These are phyloP conservation scores for Boletus vinaceobasis DNA, from an alignment of 768 basidiomycete genomes.

Conservation along the genomic window DNA sequence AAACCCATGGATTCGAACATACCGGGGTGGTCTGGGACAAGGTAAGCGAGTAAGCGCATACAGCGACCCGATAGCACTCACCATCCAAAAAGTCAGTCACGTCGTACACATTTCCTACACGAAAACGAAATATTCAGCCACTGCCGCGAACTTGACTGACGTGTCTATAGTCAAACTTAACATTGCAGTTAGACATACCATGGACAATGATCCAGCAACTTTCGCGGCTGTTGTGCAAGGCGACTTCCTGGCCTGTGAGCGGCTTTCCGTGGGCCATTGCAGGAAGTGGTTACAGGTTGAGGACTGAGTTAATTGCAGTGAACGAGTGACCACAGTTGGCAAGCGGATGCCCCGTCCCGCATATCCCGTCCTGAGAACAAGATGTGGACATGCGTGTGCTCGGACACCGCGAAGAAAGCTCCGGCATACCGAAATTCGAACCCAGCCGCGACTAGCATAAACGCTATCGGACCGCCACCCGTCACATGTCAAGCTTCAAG, in stretches of 20 bases:
- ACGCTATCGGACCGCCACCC: too few relatives aligned
- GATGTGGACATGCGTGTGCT: background rate
- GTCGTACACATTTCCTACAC: slow-evolving; percentile 67
- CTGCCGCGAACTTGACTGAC: background rate
- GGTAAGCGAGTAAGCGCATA: background rate
- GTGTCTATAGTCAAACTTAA: background rate
- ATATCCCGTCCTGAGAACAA: slow-evolving; percentile 3
- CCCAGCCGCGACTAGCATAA: background rate
- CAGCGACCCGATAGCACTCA: slow-evolving; percentile 23
- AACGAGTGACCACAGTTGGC: background rate
- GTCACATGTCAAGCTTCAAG: too few relatives aligned
- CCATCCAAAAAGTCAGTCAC: slow-evolving; percentile 76
- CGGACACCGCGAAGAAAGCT: background rate
- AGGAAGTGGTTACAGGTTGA: background rate
- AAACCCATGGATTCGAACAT: slow-evolving; percentile 7
- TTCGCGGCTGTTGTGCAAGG: slow-evolving; percentile 53
- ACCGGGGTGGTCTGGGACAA: slow-evolving; percentile 60
- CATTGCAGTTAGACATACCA: slow-evolving; percentile 38
- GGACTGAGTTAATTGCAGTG: background rate
- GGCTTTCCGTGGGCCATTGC: slow-evolving; percentile 15
- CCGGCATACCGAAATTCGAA: background rate
- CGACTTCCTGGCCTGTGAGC: slow-evolving; percentile 50
- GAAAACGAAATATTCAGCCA: background rate
- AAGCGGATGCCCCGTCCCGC: slow-evolving; percentile 6
- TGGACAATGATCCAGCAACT: slow-evolving; percentile 86